These are phyloP conservation scores for Chaetothyriales sp. DNA, from an alignment of 2,329 filamentous ascomycete genomes.

Conservation along the genomic window DNA sequence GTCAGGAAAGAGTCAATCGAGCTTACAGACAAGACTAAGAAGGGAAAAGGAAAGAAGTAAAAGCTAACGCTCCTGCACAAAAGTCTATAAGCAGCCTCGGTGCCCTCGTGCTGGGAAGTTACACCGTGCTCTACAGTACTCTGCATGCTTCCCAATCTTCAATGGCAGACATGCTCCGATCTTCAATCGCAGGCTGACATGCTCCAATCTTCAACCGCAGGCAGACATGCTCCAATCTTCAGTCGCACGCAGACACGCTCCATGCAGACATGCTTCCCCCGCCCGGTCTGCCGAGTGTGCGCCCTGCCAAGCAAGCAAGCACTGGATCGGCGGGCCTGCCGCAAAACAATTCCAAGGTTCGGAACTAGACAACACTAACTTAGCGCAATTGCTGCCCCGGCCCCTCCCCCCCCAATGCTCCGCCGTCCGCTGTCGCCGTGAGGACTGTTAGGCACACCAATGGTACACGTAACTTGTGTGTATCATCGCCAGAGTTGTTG, in stretches of 20 bases:
- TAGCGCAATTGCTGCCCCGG: too few species aligned
- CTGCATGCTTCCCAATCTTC: too few species aligned
- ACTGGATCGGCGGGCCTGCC: background rate
- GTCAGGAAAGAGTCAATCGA: conserved; percentile 48
- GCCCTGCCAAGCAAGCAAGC: background rate
- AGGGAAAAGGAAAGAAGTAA: conserved; percentile 16
- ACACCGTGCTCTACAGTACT: background rate
- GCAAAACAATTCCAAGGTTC: background rate
- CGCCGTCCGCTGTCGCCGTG: background rate
- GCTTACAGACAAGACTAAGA: conserved; percentile 54
- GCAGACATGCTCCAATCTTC: too few species aligned
- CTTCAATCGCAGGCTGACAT: too few species aligned
- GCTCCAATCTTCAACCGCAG: too few species aligned
- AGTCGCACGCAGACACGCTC: too few species aligned
- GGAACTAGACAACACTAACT: background rate
- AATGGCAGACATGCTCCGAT: too few species aligned
- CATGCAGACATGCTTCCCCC: too few species aligned
- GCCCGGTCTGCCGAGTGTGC: background rate
- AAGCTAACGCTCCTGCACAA: background rate
- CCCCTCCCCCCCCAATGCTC: too few species aligned
- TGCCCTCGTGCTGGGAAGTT: background rate
- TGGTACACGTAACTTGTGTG: too few species aligned
- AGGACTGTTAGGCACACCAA: background rate
- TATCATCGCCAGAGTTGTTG: background rate
- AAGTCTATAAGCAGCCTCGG: background rate